Percentiles rank a stretch among this genome's conserved stretches.
Evolutionary conservation across 495 filamentous ascomycete genomes (phyloP).

Genomic region (Penicillium desertorum): DNA sequence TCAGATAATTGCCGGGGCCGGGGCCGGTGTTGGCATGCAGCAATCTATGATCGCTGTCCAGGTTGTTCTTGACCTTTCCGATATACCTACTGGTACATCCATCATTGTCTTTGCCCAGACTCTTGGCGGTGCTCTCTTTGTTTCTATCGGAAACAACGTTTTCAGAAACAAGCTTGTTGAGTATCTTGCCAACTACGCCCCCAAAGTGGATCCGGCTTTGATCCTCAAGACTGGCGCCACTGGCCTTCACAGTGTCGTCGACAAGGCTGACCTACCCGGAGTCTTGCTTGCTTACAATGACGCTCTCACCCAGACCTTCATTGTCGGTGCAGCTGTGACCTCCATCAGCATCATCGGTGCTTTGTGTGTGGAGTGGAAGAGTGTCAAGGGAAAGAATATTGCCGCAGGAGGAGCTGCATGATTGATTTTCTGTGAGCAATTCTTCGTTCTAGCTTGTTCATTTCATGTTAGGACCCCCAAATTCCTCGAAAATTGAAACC

Average conservation of each 20-base stretch:
- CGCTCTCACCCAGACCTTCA: conserved; percentile 29
- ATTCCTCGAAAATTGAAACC: neutral
- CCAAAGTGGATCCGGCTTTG: conserved; percentile 43
- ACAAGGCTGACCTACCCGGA: conserved; percentile 4
- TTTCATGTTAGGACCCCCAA: neutral
- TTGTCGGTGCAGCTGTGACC: conserved; percentile 24
- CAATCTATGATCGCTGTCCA: conserved; percentile 37
- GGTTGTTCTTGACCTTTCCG: conserved; percentile 24
- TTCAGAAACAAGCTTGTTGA: conserved; percentile 59
- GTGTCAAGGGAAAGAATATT: conserved; percentile 36
- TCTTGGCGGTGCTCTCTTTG: conserved; percentile 66
- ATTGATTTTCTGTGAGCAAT: neutral
- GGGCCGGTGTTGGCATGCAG: conserved; percentile 53
- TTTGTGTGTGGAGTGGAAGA: conserved; percentile 51
- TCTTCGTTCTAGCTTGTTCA: neutral
- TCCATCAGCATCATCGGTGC: conserved; percentile 33
- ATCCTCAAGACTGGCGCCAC: conserved; percentile 56
- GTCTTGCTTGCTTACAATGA: conserved; percentile 2
- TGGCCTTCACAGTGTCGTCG: neutral
- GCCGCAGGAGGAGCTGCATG: conserved; percentile 1
- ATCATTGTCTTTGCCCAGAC: conserved; percentile 70
- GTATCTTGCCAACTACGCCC: conserved; percentile 41
- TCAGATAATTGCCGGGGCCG: conserved; percentile 55
- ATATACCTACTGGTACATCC: conserved; percentile 36
- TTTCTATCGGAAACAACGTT: conserved; percentile 62